Evolutionary conservation across 148 eudicot species (phyloP).

Genomic region (Nepenthes gracilis): DNA sequence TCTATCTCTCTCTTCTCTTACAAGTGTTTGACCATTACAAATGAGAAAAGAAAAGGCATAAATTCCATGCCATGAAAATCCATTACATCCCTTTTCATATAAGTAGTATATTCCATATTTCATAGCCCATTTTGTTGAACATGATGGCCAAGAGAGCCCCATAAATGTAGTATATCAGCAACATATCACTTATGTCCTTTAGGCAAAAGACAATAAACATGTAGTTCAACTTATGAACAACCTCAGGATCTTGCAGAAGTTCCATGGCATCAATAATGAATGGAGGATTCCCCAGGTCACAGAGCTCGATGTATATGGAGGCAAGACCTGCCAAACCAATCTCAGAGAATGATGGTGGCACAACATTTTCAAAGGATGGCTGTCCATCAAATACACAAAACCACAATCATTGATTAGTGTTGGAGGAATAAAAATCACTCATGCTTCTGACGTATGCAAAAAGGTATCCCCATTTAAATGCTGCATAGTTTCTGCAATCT

Average conservation of each 20-base stretch:
- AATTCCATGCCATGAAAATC: no score
- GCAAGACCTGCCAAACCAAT: constrained; percentile 64
- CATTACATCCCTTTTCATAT: no score
- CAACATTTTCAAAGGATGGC: constrained; percentile 86
- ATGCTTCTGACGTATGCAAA: neutral
- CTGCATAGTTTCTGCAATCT: neutral
- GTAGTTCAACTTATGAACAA: constrained; percentile 6
- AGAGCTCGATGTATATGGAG: constrained; percentile 61
- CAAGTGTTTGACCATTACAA: no score
- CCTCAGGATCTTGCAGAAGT: constrained; percentile 86
- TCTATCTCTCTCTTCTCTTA: no score
- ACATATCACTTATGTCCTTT: neutral
- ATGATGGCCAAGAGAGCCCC: neutral
- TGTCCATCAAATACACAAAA: constrained; percentile 18
- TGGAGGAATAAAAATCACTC: neutral
- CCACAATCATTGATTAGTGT: constrained; percentile 4
- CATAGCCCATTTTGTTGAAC: no score
- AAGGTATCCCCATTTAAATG: neutral
- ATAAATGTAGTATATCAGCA: neutral
- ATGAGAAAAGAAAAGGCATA: no score
- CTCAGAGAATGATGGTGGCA: constrained; percentile 62
- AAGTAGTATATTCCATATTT: no score
- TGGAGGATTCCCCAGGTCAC: constrained; percentile 64
- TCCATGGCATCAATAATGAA: constrained; percentile 69
- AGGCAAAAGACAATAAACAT: neutral